Base-by-base conservation (phyloP, 2,329 filamentous ascomycete genomes). In the Clonostachys solani region DNA sequence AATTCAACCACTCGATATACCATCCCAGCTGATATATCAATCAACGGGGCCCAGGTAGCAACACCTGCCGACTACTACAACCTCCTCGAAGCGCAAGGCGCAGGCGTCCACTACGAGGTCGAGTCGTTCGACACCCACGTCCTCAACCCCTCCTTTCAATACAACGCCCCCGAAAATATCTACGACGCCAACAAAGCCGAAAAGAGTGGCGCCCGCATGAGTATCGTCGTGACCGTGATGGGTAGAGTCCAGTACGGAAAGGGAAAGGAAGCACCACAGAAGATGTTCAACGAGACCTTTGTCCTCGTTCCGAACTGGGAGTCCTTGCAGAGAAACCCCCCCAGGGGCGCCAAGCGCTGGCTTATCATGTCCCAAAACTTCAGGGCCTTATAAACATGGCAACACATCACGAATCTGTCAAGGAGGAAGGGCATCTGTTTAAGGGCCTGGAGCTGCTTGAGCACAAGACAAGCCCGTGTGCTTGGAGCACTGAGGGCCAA, bases 271-370 rank as follows among this genome's bases (percentile, higher is more conserved):
- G 78, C 80, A 13, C 78, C 78, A 13, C 77, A 81, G 63, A 81
- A 82, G 54, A 82, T 81, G 35, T 95, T 95, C 63, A 86, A 83
- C 58, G 91, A 96, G 64, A 85, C 79, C 1, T 86, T 95, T 61
- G 79, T 95, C 19, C 72, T 96, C 47, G 87, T 92, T 36, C 89
- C 91, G 8, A 89, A 89, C 66, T 78, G 82, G 79, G 79, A 84
- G 53, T 67, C 74, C 1, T 71, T 77, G 54, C 71, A 68, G 5
- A 68, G 69, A 47, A 81, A 80, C 52, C 74, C 78, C 35, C 64
- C 75, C 3, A 75, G 76, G 49, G 74, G 74, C 2, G 57, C 74
- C 46, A 78, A 75, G 59, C 73, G 74, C 54, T 88, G 83, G 77
- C 66, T 90, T 48, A 80, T 89, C 55, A 75, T 83, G 60, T 87